These are phyloP conservation scores for Talaromyces sp. DNA, from an alignment of 2,329 filamentous ascomycete species.

Conservation along the genomic window DNA sequence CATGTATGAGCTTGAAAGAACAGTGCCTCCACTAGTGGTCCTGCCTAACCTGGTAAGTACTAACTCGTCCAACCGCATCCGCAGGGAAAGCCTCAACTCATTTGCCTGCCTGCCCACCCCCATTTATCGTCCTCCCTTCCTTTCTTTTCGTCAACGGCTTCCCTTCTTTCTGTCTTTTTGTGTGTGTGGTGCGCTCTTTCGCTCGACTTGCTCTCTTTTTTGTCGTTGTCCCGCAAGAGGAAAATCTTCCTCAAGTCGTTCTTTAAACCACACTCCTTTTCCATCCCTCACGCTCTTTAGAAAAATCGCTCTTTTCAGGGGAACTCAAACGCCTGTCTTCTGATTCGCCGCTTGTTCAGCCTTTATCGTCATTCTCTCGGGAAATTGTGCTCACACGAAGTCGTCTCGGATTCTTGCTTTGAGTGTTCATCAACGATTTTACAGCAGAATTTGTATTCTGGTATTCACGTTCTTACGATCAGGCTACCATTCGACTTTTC, in stretches of 20 bases:
- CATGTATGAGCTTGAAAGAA: not conserved
- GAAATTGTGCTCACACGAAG: not conserved
- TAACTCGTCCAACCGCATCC: not conserved
- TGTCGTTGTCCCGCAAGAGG: not conserved
- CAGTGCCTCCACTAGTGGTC: not conserved
- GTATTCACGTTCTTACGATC: not conserved
- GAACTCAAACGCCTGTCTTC: not conserved
- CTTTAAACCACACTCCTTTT: constrained; percentile 15
- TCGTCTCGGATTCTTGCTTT: not conserved
- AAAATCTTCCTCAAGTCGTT: constrained; percentile 9
- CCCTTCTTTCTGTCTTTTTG: not conserved
- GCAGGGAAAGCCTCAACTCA: constrained; percentile 2
- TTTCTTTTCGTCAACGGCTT: constrained; percentile 4
- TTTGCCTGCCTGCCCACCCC: not conserved
- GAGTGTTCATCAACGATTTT: not conserved
- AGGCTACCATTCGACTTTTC: not conserved
- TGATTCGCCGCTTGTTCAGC: constrained; percentile 2
- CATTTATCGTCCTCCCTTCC: not conserved
- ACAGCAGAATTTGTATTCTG: not conserved
- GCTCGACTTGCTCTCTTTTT: not conserved
- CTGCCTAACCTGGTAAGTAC: constrained; percentile 1
- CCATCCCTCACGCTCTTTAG: not conserved
- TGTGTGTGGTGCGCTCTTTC: not conserved
- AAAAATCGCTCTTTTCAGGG: not conserved
- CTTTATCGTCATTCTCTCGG: not conserved